Evolutionary conservation across 495 filamentous ascomycete genomes (phyloP), one percentile per base, ranked within the genome.

Genomic region (Daldinia concentrica): DNA sequence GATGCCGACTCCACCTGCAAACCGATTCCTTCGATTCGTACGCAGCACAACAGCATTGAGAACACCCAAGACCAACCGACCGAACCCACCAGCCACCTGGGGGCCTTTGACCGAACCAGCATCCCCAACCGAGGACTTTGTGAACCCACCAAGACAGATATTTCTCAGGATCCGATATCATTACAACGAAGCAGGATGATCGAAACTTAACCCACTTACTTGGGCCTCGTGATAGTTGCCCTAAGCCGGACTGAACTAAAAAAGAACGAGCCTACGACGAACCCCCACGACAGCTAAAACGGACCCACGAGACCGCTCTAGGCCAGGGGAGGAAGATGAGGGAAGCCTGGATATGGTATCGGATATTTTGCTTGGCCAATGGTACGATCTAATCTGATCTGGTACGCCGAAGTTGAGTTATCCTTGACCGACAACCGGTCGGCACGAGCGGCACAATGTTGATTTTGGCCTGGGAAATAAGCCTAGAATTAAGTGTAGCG

Each of bases 381-480:
- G 56, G 56, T 60, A 68, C 60, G 48, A 73, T 68, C 70, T 73
- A 73, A 68, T 73, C 70, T 65, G 70, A 73, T 73, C 64, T 68
- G 50, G 64, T 48, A 17, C 43, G 59, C 67, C 64, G 50, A 66
- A 62, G 15, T 58, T 41, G 34, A n/a, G n/a, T n/a, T n/a, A n/a
- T n/a, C n/a, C n/a, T n/a, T 64, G 61, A 64, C 54, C 69, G 69
- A 72, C 34, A 62, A n/a, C 54, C 48, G 60, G 54, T 59, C 64
- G 60, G 64, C 39, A 56, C 22, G 48, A 39, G 39, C 64, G 55
- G 64, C 69, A 72, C 43, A 24, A 9, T 3, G 3, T 48, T 22
- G 43, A 48, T 19, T 24, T 41, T 48, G 34, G 34, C 9, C 12
- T 14, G 14, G 14, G 34, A 36, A 36, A 36, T 36, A 48, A 22